phyloP scores from a whole-genome alignment of 352 stramenopile genomes.

The Nothophytophthora sp. region DNA sequence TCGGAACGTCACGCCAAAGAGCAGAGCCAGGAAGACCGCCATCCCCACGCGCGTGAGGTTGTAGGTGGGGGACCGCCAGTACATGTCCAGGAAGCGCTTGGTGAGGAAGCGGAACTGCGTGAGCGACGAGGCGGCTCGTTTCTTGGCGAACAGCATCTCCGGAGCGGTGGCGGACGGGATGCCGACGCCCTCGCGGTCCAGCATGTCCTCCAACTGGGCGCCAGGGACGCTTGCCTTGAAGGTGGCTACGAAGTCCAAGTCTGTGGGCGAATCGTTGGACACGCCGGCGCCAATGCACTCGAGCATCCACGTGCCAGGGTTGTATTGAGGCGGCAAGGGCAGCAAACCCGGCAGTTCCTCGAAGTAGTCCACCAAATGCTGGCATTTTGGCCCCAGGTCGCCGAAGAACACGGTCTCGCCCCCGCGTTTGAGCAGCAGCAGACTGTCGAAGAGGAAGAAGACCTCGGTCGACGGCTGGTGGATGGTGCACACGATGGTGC shows the following conservation, averaged over 20 bases:
- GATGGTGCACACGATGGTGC: conserved; percentile 62
- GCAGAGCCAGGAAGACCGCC: conserved; percentile 66
- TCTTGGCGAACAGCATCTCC: conserved; percentile 25
- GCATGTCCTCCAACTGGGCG: conserved; percentile 13
- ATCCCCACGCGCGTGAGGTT: conserved; percentile 81
- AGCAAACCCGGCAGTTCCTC: conserved; percentile 35
- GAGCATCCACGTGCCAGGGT: conserved; percentile 86
- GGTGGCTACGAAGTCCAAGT: conserved; percentile 25
- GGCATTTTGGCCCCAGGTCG: conserved; percentile 49
- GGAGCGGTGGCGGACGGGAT: conserved; percentile 11
- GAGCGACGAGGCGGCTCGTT: conserved; percentile 21
- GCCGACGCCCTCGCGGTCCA: conserved; percentile 21
- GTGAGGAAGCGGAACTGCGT: conserved; percentile 28
- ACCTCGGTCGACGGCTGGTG: conserved; percentile 26
- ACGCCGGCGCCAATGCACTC: conserved; percentile 42
- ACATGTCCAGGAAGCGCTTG: conserved; percentile 37
- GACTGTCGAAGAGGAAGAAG: conserved; percentile 64
- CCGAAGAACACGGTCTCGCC: conserved; percentile 77
- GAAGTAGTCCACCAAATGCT: conserved; percentile 47
- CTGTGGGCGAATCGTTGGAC: conserved; percentile 22
- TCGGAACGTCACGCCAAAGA: conserved; percentile 77
- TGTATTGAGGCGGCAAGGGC: conserved; percentile 49
- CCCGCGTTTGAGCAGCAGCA: conserved; percentile 79
- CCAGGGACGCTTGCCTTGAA: conserved; percentile 31
- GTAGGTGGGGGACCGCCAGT: conserved; percentile 84